Evolutionary conservation across 352 stramenopile species (phyloP).

Genomic region (Pythium inflatum): DNA sequence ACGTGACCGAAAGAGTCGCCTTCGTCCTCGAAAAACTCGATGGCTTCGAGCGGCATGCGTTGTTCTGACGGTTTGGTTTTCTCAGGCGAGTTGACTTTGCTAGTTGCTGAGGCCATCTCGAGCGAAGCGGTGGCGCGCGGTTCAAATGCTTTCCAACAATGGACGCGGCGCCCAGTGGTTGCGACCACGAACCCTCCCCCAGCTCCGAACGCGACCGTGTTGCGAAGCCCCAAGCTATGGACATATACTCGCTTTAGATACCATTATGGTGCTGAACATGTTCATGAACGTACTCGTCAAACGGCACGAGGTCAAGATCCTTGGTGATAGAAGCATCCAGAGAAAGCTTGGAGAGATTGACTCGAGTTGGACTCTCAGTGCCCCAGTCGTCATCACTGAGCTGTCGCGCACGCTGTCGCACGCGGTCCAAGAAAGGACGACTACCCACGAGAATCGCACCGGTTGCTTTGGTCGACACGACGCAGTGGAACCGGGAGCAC

Average conservation of each 20-base stretch:
- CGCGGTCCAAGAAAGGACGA: conserved; percentile 39
- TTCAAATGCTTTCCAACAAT: conserved; percentile 30
- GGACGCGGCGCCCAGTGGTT: conserved; percentile 30
- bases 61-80: background rate
- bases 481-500: conserved; percentile 55
- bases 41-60: background rate
- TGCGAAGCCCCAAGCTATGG: conserved; percentile 24
- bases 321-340: background rate
- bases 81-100: background rate
- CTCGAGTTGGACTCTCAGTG: too few species aligned
- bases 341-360: background rate
- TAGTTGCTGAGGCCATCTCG: background rate
- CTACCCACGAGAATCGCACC: conserved; percentile 43
- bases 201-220: conserved; percentile 28
- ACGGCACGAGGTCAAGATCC: conserved; percentile 9
- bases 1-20: conserved; percentile 62
- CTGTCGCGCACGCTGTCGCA: conserved; percentile 12
- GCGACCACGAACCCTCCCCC: conserved; percentile 25
- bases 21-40: conserved; percentile 33
- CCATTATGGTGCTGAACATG: background rate
- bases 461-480: conserved; percentile 44
- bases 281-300: conserved; percentile 31
- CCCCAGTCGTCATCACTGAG: too few species aligned
- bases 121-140: background rate
- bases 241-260: too few species aligned